Evolutionary conservation across 2,329 filamentous ascomycete genomes (phyloP).

Genomic region (Monosporascus sp.): DNA sequence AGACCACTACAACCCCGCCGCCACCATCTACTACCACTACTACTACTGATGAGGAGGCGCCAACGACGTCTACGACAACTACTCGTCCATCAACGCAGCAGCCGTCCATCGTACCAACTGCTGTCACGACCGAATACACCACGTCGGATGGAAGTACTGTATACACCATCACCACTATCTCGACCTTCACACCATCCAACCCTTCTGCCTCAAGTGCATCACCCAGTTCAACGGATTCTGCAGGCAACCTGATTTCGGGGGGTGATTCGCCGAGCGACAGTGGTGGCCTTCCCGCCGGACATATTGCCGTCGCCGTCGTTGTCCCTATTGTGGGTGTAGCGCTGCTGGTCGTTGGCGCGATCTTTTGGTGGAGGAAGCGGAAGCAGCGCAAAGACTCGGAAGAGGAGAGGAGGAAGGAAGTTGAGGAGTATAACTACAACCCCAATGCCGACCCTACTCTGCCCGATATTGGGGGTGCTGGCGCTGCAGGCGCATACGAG

Average conservation of each 20-base stretch:
- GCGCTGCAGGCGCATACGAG: constrained; percentile 55
- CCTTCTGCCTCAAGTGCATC: constrained; percentile 4
- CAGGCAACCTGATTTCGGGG: constrained; percentile 13
- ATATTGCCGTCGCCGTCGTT: constrained; percentile 87
- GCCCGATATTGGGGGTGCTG: constrained; percentile 39
- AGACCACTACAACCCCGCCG: not conserved
- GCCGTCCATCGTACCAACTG: constrained; percentile 6
- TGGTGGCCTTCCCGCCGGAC: constrained; percentile 57
- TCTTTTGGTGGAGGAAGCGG: constrained; percentile 84
- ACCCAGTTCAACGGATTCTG: constrained; percentile 11
- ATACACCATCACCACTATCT: constrained; percentile 17
- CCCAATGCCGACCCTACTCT: constrained; percentile 92
- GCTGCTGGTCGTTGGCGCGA: constrained; percentile 66
- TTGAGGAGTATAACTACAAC: constrained; percentile 96
- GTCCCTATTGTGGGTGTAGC: constrained; percentile 88
- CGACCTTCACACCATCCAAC: constrained; percentile 15
- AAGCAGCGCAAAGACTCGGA: constrained; percentile 80
- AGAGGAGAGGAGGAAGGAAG: constrained; percentile 88
- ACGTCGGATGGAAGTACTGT: constrained; percentile 5
- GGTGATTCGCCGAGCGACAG: constrained; percentile 21
- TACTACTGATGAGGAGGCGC: not conserved
- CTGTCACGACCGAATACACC: not conserved
- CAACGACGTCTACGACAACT: constrained; percentile 4
- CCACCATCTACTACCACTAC: not conserved
- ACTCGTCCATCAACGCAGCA: constrained; percentile 4